Evolutionary conservation across 2,329 filamentous ascomycete species (phyloP), one percentile per base, ranked within the genome.

Genomic region (Fusarium incarnatum): DNA sequence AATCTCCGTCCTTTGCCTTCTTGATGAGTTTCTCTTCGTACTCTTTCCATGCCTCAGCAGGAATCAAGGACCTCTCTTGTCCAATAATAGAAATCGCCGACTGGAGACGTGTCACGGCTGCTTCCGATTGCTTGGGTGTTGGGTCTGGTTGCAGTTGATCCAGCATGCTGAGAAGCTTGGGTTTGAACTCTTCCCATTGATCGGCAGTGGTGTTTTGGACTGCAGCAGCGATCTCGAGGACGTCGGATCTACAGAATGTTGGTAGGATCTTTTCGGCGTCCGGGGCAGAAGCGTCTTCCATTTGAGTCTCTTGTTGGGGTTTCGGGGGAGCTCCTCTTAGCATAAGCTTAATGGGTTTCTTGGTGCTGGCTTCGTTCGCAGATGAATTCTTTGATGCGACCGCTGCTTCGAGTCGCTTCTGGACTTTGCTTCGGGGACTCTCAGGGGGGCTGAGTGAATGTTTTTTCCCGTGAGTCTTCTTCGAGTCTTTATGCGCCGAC

Each of bases 11-110:
- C 6, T 72, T 58, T 20, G 59, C 58, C 45, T 66, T 70, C 4
- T 49, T 34, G 37, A 58, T 16, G 37, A 79, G 73, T 57, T 73
- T 68, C 11, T 27, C 49, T 34, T 74, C 60, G 60, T 79, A 78
- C 9, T 2, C 37, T 4, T 42, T 22, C 75, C 76, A 77, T 8
- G 58, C 59, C 6, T 46, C 32, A 6, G 41, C 25, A 0, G 77
- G 73, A 13, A 79, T 73, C 28, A 60, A 50, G 16, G 63, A 56
- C n/a, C 49, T 63, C 32, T 67, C 64, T n/a, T 28, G 45, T 23
- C 72, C 28, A 18, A 58, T 60, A 10, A 40, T 45, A n/a, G 45
- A 11, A 28, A 60, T 30, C 7, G 61, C 65, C 16, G 11, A 28
- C 16, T 56, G 34, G 23, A 72, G 61, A 22, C 61, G 66, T 45